Evolutionary conservation across 1,284 basidiomycete species (phyloP), one percentile per base, ranked within the genome.

Genomic region (Mixia osmundae): DNA sequence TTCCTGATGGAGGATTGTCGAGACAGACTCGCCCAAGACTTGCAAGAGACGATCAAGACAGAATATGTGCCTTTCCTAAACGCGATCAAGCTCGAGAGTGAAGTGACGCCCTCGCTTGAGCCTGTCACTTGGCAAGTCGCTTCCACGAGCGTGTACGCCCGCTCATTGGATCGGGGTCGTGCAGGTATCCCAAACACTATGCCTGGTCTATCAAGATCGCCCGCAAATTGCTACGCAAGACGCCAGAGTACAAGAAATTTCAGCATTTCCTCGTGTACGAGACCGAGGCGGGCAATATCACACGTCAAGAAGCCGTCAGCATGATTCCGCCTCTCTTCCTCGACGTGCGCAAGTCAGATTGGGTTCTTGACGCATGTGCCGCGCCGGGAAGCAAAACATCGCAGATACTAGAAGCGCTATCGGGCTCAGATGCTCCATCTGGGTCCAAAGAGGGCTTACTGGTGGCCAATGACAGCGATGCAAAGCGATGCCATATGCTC

Each of bases 241-340:
- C 72, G 8, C 72, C 75, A n/a, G 79, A 87, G 51, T 94, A 94
- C 64, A 85, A 85, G 54, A 76, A 72, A 33, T 95, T 99, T 51
- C 91, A 97, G 54, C 73, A 77, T 3, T 95, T 95, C 60, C 64
- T 99, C 15, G 91, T 99, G 0, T 87, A 83, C 50, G 91, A 99
- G 62, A 95, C 91, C 1, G 89, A 95, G 60, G 82, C 89, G 79
- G 89, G 91, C 36, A 95, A 95, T 51, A 68, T 97, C 39, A 91
- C 83, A 8, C 66, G 91, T 16, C 87, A 95, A 59, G 91, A 99
- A 59, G 87, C 83, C 16, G 91, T 99, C 36, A 91, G 83, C 51
- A 99, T 97, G 91, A 64, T 99, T 16, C 91, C 91, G 3, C 89
- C 91, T 1, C 66, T 99, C 2, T 74, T 97, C 49, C 67, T 99